phyloP scores from a whole-genome alignment of 768 basidiomycete genomes.

The Russula dissimulans region DNA sequence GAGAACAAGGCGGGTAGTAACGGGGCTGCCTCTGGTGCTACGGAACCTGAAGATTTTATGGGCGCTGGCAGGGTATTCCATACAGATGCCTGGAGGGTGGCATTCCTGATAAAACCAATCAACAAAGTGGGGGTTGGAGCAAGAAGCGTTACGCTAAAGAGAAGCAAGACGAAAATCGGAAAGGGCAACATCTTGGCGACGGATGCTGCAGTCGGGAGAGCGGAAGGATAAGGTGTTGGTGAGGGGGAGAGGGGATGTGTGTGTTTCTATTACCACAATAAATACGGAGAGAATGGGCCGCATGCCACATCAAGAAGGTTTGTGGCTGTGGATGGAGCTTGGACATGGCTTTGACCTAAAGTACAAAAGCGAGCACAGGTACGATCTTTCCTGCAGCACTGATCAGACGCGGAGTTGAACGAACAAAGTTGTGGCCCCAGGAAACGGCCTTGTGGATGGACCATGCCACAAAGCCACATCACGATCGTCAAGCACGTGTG shows the following conservation, averaged over 20 bases:
- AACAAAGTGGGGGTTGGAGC: background rate
- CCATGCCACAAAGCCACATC: conserved; percentile 1
- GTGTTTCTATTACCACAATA: conserved; percentile 4
- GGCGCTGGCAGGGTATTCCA: background rate
- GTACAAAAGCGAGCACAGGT: background rate
- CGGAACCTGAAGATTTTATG: background rate
- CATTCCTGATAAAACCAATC: background rate
- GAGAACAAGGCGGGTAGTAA: background rate
- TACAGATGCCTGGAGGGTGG: background rate
- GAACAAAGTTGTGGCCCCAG: background rate
- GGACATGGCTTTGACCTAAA: background rate
- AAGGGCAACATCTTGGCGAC: conserved; percentile 4
- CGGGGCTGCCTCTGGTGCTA: background rate
- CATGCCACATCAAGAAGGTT: background rate
- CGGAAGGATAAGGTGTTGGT: background rate
- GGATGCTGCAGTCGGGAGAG: background rate
- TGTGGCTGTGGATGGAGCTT: conserved; percentile 6
- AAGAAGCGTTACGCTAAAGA: conserved; percentile 3
- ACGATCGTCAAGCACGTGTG: background rate
- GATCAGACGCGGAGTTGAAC: conserved; percentile 5
- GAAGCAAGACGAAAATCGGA: conserved; percentile 5
- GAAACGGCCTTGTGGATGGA: background rate
- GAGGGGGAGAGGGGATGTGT: background rate
- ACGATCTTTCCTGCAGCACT: background rate
- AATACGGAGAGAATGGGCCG: background rate